Base-by-base conservation (phyloP, 805 yeast genomes). In the Nakazawaea laoshanensis region DNA sequence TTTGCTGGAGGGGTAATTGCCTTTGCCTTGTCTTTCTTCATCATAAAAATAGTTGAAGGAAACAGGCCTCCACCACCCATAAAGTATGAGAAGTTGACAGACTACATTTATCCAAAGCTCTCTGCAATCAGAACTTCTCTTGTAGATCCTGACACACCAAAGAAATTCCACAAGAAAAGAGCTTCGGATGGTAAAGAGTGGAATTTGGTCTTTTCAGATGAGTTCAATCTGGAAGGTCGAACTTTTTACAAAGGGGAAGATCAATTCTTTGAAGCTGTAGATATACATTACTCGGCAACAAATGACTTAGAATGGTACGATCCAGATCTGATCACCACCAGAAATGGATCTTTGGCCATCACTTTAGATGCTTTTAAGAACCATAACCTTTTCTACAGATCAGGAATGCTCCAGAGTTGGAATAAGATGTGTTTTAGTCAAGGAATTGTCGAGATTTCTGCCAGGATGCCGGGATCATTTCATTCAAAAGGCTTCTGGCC, bases 371-470 rank as follows among this genome's bases (percentile, higher is more conserved):
- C 94, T 2, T 76, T 58, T 52, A 59, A 68, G 45, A 79, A 77
- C 50, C 89, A 84, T 54, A 63, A 73, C 44, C 59, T 85, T 44
- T 73, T 65, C 50, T 84, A 83, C 57, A 70, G 94, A 42, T 78
- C 88, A 2, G 94, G 85, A 11, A 84, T 84, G 94, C 48, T 85
- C n/a, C 94, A 84, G 57, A 63, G 77, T 24, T 85, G 95, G 95
- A 84, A 84, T 54, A 75, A 77, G 54, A 43, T 84, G 43, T 84
- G 95, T 49, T 81, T 77, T 49, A 75, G 87, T 4, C 82, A 83
- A 49, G 94, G 94, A 18, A 50, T 58, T 26, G 45, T 84, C 29
- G 92, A 80, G 49, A 67, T 78, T 2, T 76, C 84, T 3, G 85
- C 82, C 0, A 67, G 70, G 37, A 57, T 84, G 40, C 92, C 94